phyloP scores from a whole-genome alignment of 768 basidiomycete species.

The Mycena vulgaris region DNA sequence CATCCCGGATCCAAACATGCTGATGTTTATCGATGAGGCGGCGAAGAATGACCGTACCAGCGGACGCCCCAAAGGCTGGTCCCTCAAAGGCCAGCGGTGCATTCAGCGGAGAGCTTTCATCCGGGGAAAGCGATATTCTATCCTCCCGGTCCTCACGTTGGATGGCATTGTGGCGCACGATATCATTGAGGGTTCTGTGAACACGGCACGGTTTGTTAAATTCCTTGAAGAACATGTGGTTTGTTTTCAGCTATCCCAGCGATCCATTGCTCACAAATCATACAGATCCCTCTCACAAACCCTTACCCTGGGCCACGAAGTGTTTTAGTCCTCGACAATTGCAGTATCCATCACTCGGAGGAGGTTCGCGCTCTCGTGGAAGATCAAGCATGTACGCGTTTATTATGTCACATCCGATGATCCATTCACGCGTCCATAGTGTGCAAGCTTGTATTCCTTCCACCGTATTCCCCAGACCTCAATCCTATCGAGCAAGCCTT shows the following conservation, averaged over 20 bases:
- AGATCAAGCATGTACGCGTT: constrained; percentile 34
- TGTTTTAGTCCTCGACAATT: constrained; percentile 53
- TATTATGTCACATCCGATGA: neutral
- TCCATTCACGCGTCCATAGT: neutral
- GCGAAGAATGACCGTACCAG: neutral
- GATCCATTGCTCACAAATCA: neutral
- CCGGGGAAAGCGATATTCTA: constrained; percentile 38
- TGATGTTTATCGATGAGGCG: constrained; percentile 1
- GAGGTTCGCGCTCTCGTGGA: constrained; percentile 44
- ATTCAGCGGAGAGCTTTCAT: constrained; percentile 28
- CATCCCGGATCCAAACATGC: neutral
- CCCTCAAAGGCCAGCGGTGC: constrained; percentile 6
- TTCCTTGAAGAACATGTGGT: constrained; percentile 41
- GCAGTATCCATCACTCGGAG: constrained; percentile 50
- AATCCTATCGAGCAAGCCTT: constrained; percentile 49
- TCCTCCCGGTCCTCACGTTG: constrained; percentile 40
- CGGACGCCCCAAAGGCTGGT: neutral
- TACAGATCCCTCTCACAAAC: constrained; percentile 39
- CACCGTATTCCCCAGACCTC: constrained; percentile 47
- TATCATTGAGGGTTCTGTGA: constrained; percentile 44
- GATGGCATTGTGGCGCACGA: constrained; percentile 37
- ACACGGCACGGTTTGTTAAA: constrained; percentile 36
- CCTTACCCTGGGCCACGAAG: constrained; percentile 49
- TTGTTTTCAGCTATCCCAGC: neutral
- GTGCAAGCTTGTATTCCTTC: constrained; percentile 42